A percentile compares a stretch with the other conserved stretches of the same genome.
These are phyloP conservation scores for Terfezia claveryi DNA, from an alignment of 495 filamentous ascomycete genomes.

Conservation along the genomic window DNA sequence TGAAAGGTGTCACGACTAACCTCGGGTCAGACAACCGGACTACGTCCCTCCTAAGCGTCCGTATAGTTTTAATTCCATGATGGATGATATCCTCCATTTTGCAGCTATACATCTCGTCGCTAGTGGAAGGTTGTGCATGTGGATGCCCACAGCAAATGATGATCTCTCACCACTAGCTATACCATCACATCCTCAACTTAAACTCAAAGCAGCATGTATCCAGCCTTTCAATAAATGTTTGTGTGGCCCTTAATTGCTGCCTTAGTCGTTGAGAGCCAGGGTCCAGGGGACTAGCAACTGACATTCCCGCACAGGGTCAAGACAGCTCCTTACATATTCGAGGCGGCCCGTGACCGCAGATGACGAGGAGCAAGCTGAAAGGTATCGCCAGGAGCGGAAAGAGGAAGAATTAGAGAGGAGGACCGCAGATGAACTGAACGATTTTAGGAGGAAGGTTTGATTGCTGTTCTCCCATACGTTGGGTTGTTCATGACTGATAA, in stretches of 20 bases:
- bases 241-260: constrained; percentile 48
- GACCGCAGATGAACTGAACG: constrained; percentile 57
- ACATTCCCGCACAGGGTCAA: neutral
- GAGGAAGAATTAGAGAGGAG: constrained; percentile 7
- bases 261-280: no score
- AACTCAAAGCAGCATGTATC: constrained; percentile 55
- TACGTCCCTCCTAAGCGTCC: constrained; percentile 78
- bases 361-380: neutral
- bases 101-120: constrained; percentile 58
- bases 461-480: neutral
- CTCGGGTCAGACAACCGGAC: constrained; percentile 32
- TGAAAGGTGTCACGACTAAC: neutral
- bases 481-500: no score
- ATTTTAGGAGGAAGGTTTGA: constrained; percentile 38
- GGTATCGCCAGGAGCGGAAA: neutral
- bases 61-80: constrained; percentile 75
- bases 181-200: constrained; percentile 54
- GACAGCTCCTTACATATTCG: neutral
- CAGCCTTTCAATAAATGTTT: constrained; percentile 76
- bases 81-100: constrained; percentile 73
- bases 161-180: constrained; percentile 47
- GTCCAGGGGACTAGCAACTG: no score
- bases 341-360: neutral
- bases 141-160: constrained; percentile 91
- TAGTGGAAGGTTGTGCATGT: constrained; percentile 63